Percentiles rank a stretch among this genome's conserved stretches.
These are phyloP conservation scores for Russula foetens DNA, from an alignment of 768 basidiomycete species.

Conservation along the genomic window DNA sequence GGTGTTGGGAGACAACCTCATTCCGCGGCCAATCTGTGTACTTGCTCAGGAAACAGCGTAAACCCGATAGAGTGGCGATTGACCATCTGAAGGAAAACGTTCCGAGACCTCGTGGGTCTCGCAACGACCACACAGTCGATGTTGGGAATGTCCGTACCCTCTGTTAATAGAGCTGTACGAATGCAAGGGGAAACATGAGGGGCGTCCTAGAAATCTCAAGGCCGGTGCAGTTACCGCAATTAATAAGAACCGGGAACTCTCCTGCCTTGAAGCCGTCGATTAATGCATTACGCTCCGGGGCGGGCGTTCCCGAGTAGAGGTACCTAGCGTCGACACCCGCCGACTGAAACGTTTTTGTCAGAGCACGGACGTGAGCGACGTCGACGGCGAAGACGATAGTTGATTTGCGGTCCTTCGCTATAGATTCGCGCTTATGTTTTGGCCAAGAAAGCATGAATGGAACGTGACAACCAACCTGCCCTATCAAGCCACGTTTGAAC, in stretches of 20 bases:
- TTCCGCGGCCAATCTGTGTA: conserved; percentile 79
- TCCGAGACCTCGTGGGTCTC: conserved; percentile 81
- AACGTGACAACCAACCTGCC: conserved; percentile 43
- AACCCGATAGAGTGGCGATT: conserved; percentile 10
- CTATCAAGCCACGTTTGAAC: conserved; percentile 82
- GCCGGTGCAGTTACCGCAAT: conserved; percentile 56
- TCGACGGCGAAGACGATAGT: conserved; percentile 92
- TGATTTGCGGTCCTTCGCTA: conserved; percentile 54
- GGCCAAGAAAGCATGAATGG: not conserved
- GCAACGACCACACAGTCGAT: conserved; percentile 88
- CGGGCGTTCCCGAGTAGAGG: conserved; percentile 61
- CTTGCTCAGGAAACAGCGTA: not conserved
- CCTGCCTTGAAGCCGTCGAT: conserved; percentile 62
- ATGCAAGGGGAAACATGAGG: not conserved
- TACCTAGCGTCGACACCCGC: conserved; percentile 83
- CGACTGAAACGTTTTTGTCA: conserved; percentile 64
- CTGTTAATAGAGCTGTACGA: conserved; percentile 70
- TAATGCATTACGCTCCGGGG: conserved; percentile 52
- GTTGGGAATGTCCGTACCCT: conserved; percentile 92
- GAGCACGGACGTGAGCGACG: conserved; percentile 64
- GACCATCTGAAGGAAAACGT: conserved; percentile 92
- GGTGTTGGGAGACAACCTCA: conserved; percentile 74
- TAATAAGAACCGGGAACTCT: conserved; percentile 77
- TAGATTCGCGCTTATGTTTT: not conserved
- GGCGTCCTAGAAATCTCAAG: not conserved